Conservation (phyloP, 371 early-diverging fungal species). For the Mortierella sp. region DNA sequence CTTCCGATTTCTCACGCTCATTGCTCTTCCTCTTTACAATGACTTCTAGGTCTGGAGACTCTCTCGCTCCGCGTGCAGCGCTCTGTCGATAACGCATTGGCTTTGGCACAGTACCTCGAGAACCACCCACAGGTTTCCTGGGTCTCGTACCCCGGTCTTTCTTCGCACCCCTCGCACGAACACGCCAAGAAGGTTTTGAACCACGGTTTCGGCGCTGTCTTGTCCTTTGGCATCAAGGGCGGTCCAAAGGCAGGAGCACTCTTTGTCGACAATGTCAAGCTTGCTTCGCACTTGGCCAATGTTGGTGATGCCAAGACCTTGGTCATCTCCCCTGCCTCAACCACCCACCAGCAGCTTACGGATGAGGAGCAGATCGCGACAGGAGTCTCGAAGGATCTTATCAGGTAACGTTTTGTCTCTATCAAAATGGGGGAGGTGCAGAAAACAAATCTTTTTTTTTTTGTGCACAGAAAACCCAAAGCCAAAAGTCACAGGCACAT, state of each 20-base stretch:
- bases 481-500: too few species aligned
- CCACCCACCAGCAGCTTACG: conserved; percentile 88
- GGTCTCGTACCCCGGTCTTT: conserved; percentile 89
- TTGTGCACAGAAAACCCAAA: too few species aligned
- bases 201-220: conserved; percentile 85
- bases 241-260: conserved; percentile 61
- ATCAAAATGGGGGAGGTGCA: neutral
- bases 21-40: neutral
- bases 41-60: conserved; percentile 72
- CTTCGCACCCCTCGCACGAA: conserved; percentile 74
- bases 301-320: conserved; percentile 92
- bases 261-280: conserved; percentile 79
- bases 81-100: conserved; percentile 80
- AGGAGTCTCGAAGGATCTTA: conserved; percentile 85
- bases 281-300: conserved; percentile 89
- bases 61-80: conserved; percentile 90
- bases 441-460: too few species aligned
- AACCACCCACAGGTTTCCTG: conserved; percentile 77
- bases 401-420: conserved; percentile 58
- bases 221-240: conserved; percentile 87
- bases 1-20: neutral
- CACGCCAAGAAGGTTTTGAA: conserved; percentile 81
- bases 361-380: conserved; percentile 79
- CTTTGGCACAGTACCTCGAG: conserved; percentile 82
- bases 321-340: conserved; percentile 84